Evolutionary conservation across 2,329 filamentous ascomycete genomes (phyloP).

Genomic region (Beauveria pseudobassiana): DNA sequence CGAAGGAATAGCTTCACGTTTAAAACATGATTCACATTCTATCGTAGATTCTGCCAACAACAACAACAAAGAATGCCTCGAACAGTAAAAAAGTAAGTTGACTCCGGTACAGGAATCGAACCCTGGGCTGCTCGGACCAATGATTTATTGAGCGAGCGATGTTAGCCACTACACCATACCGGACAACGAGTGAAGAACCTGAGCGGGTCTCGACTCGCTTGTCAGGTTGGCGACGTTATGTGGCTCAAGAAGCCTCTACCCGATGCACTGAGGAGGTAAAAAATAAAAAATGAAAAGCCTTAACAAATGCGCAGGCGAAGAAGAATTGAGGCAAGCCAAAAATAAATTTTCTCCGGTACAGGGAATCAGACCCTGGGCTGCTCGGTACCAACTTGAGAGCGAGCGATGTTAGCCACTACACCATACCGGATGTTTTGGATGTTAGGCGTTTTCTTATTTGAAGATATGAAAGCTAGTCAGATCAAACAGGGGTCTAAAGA

Average conservation of each 20-base stretch:
- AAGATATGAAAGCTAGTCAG: background rate
- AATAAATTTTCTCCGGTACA: constrained; percentile 13
- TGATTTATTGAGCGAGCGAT: constrained; percentile 26
- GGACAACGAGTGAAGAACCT: constrained; percentile 15
- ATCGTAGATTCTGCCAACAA: background rate
- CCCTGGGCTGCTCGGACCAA: constrained; percentile 15
- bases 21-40: too few relatives aligned
- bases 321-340: background rate
- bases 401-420: constrained; percentile 31
- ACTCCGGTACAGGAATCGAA: constrained; percentile 17
- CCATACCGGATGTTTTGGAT: constrained; percentile 23
- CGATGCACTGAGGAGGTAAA: background rate
- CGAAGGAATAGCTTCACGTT: too few relatives aligned
- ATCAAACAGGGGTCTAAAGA: background rate
- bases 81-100: background rate
- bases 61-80: background rate
- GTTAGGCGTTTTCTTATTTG: background rate
- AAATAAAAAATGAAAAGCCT: background rate
- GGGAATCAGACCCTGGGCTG: constrained; percentile 16
- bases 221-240: background rate
- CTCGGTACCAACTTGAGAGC: constrained; percentile 21
- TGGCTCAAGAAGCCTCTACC: background rate
- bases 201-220: background rate
- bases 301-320: background rate
- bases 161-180: constrained; percentile 31